A percentile compares a stretch with the other conserved stretches of the same genome.
phyloP scores from a whole-genome alignment of 306 rosid genomes.

The Glycine soja region DNA sequence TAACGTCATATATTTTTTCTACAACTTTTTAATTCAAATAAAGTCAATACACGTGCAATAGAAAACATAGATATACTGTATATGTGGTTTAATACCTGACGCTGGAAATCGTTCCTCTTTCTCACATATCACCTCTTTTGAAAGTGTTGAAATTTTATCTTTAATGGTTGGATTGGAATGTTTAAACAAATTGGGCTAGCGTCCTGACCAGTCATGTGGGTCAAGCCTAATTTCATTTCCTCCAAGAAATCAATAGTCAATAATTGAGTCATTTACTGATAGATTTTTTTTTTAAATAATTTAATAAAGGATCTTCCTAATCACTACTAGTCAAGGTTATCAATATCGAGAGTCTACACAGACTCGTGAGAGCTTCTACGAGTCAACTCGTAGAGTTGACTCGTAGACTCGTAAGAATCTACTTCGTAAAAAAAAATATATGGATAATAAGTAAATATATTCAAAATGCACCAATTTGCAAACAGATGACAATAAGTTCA shows the following conservation, averaged over 20 bases:
- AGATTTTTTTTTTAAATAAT: neutral
- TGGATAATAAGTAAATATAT: no score
- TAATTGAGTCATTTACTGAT: neutral
- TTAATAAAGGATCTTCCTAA: neutral
- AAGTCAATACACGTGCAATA: constrained; percentile 47
- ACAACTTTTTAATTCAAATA: neutral
- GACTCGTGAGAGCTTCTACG: no score
- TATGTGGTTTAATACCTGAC: neutral
- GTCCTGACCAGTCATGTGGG: neutral
- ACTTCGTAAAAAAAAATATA: no score
- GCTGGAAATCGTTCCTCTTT: neutral
- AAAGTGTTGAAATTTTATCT: neutral
- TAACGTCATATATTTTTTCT: neutral
- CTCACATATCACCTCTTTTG: neutral
- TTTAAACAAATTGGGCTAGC: neutral
- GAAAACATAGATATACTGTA: constrained; percentile 16
- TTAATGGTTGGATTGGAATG: neutral
- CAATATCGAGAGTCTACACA: no score
- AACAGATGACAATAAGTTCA: no score
- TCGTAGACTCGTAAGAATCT: no score
- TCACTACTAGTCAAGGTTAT: no score
- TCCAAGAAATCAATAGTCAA: neutral
- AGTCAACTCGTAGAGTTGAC: no score
- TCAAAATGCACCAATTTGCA: no score
- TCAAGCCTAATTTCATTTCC: neutral